These are phyloP conservation scores for Penicillium chermesinum DNA, from an alignment of 495 filamentous ascomycete genomes.

Conservation along the genomic window DNA sequence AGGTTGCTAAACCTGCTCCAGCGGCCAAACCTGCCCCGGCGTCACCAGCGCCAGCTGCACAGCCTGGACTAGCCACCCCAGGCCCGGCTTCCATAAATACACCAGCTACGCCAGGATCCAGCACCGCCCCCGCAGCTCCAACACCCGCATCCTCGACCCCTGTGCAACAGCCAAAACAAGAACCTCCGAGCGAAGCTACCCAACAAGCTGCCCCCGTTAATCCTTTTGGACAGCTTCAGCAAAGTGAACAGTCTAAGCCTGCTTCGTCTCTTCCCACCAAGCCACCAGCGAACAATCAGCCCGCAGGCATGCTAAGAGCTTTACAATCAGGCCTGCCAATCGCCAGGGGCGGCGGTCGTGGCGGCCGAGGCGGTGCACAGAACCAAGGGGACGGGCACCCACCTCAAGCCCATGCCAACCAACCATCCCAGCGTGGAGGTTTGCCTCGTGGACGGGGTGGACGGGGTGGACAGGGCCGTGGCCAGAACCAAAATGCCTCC, in stretches of 20 bases:
- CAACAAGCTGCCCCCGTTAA: conserved; percentile 13
- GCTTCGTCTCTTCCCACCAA: conserved; percentile 31
- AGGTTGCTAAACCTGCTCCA: conserved; percentile 56
- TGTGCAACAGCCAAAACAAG: neutral
- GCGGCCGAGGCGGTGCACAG: conserved; percentile 30
- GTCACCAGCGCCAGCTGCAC: conserved; percentile 14
- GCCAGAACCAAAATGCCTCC: conserved; percentile 36
- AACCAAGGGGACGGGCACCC: conserved; percentile 19
- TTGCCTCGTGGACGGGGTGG: conserved; percentile 44
- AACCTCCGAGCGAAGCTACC: neutral
- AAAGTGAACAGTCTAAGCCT: conserved; percentile 23
- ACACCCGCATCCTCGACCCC: neutral
- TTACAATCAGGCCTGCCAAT: conserved; percentile 49
- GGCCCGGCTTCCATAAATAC: conserved; percentile 1
- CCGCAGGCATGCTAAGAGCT: conserved; percentile 32
- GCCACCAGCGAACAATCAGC: conserved; percentile 35
- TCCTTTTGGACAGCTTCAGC: conserved; percentile 32
- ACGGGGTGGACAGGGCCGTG: conserved; percentile 41
- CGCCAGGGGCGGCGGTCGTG: conserved; percentile 34
- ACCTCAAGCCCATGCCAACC: conserved; percentile 17
- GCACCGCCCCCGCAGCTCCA: conserved; percentile 15
- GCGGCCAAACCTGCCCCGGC: conserved; percentile 32
- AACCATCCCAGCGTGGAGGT: conserved; percentile 33
- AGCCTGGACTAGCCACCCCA: neutral
- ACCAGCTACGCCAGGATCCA: conserved; percentile 7